phyloP scores from a whole-genome alignment of 1,284 basidiomycete genomes.

The Anthracocystis setariae region DNA sequence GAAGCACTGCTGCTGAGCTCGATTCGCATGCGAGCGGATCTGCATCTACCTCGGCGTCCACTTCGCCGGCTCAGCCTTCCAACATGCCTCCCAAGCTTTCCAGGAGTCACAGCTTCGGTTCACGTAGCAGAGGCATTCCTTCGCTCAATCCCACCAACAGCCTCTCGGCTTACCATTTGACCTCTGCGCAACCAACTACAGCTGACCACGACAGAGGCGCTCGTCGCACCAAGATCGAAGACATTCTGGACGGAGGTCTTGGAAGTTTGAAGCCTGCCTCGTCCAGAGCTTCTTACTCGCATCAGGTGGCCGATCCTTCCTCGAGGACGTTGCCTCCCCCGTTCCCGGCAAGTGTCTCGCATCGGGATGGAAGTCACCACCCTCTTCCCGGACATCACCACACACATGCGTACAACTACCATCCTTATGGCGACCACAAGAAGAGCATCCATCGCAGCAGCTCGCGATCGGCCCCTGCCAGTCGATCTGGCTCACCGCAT shows the following conservation, averaged over 20 bases:
- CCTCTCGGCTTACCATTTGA: slow-evolving; percentile 57
- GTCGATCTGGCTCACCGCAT: slow-evolving; percentile 48
- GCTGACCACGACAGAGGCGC: slow-evolving; percentile 19
- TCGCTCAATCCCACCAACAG: slow-evolving; percentile 46
- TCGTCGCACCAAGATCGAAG: slow-evolving; percentile 46
- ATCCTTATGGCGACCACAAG: slow-evolving; percentile 49
- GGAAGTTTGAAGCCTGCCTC: slow-evolving; percentile 45
- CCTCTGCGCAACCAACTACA: slow-evolving; percentile 15
- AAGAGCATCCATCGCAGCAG: slow-evolving; percentile 43
- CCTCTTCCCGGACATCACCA: slow-evolving; percentile 47
- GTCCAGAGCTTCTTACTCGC: slow-evolving; percentile 33
- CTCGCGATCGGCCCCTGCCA: slow-evolving; percentile 55
- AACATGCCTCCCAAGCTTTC: slow-evolving; percentile 47
- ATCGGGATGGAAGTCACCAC: slow-evolving; percentile 42
- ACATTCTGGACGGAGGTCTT: slow-evolving; percentile 48
- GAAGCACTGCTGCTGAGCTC: slow-evolving; percentile 58
- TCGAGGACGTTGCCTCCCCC: slow-evolving; percentile 54
- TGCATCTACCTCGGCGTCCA: slow-evolving; percentile 48
- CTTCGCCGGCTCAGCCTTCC: slow-evolving; percentile 42
- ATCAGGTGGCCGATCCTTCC: slow-evolving; percentile 45
- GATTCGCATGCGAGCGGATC: slow-evolving; percentile 41
- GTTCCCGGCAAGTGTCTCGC: slow-evolving; percentile 37
- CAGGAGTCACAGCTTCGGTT: slow-evolving; percentile 50
- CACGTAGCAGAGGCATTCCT: slow-evolving; percentile 44
- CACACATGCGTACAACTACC: slow-evolving; percentile 49